Percentiles rank a stretch among this genome's conserved stretches.
Evolutionary conservation across 169 alveolate genomes (phyloP).

Genomic region (Plasmodium falciparum): DNA sequence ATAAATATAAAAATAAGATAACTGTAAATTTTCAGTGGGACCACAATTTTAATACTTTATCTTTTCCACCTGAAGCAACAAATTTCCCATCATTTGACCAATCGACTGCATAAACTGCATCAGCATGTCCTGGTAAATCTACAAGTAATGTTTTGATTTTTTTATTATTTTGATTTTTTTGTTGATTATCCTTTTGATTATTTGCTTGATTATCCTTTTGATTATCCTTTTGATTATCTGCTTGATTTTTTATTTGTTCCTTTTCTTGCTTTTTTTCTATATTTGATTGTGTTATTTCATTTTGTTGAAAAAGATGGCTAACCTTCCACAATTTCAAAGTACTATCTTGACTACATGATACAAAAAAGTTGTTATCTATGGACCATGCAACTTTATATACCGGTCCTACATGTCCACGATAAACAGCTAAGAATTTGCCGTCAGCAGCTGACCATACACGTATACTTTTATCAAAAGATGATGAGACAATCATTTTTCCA

Average conservation of each 20-base stretch:
- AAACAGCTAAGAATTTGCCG: slow-evolving; percentile 93
- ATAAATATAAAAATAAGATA: too few relatives aligned
- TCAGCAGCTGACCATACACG: slow-evolving; percentile 92
- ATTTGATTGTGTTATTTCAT: slow-evolving; percentile 1
- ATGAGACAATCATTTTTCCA: slow-evolving; percentile 97
- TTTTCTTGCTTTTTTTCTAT: slow-evolving; percentile 18
- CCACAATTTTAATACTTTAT: slow-evolving; percentile 93
- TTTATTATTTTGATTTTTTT: slow-evolving; percentile 10
- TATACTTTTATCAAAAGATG: slow-evolving; percentile 96
- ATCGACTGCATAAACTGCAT: slow-evolving; percentile 97
- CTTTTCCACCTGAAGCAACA: slow-evolving; percentile 96
- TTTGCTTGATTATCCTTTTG: slow-evolving; percentile 5
- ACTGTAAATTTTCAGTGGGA: slow-evolving; percentile 84
- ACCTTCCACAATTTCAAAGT: slow-evolving; percentile 97
- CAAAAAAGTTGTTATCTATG: slow-evolving; percentile 96
- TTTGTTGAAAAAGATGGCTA: slow-evolving; percentile 78
- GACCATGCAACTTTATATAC: slow-evolving; percentile 98
- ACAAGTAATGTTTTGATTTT: slow-evolving; percentile 90
- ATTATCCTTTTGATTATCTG: slow-evolving; percentile 6
- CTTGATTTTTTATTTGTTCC: slow-evolving; percentile 47
- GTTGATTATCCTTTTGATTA: slow-evolving; percentile 5
- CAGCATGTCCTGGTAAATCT: slow-evolving; percentile 99
- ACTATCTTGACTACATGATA: slow-evolving; percentile 96
- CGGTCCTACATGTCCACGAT: slow-evolving; percentile 98
- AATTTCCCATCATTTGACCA: slow-evolving; percentile 98